These are phyloP conservation scores for Penicillium brevicompactum DNA, from an alignment of 2,329 filamentous ascomycete genomes.

Conservation along the genomic window DNA sequence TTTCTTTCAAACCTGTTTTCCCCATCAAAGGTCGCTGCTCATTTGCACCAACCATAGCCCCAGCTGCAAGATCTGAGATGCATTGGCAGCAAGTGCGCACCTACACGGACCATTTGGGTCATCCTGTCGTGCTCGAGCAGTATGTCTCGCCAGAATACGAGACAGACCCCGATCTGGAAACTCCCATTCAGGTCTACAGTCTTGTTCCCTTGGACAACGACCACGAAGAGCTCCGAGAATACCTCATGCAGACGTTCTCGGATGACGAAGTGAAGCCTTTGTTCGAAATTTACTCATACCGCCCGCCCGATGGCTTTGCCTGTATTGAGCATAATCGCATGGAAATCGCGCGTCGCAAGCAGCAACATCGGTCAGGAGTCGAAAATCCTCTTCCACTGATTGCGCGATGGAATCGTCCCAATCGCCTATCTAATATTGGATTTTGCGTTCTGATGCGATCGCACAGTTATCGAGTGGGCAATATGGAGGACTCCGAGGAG, in stretches of 20 bases:
- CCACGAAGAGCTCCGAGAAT: slow-evolving; percentile 11
- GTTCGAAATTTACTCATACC: slow-evolving; percentile 24
- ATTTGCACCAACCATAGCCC: no score
- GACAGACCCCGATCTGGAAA: not conserved
- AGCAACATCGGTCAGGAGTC: slow-evolving; percentile 10
- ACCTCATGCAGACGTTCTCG: slow-evolving; percentile 13
- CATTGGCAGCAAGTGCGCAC: slow-evolving; percentile 17
- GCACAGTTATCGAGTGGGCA: slow-evolving; percentile 16
- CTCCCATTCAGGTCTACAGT: slow-evolving; percentile 18
- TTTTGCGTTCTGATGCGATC: slow-evolving; percentile 18
- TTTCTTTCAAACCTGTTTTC: no score
- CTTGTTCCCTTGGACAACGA: slow-evolving; percentile 7
- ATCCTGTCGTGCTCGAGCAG: slow-evolving; percentile 17
- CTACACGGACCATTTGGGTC: slow-evolving; percentile 19
- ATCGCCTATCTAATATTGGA: not conserved
- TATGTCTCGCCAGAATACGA: slow-evolving; percentile 6
- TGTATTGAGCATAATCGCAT: slow-evolving; percentile 20
- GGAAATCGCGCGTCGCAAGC: slow-evolving; percentile 21
- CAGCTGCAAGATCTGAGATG: no score
- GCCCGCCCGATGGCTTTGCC: slow-evolving; percentile 16
- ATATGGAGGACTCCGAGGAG: not conserved
- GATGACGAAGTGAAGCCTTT: slow-evolving; percentile 14
- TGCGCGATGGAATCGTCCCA: not conserved
- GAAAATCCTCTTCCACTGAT: slow-evolving; percentile 14
- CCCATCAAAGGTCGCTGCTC: no score